Percentiles rank a stretch among this genome's conserved stretches.
These are phyloP conservation scores for Kokia cookei DNA, from an alignment of 441 rosid genomes.

Conservation along the genomic window DNA sequence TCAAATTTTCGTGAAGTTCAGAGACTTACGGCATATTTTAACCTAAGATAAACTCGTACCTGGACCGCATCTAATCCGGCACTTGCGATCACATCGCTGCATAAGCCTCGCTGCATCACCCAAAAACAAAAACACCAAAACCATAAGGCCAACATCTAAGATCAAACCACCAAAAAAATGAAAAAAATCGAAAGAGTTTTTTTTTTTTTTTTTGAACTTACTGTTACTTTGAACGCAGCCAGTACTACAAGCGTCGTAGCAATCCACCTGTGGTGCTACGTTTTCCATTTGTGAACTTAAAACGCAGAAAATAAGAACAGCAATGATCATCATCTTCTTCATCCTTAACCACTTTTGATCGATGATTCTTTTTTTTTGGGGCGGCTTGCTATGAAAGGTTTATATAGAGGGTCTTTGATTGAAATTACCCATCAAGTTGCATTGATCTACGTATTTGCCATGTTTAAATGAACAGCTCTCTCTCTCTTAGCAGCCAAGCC, in stretches of 20 bases:
- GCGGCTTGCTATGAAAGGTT: not conserved
- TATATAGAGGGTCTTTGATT: not conserved
- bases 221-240: conserved; percentile 32
- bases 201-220: not conserved
- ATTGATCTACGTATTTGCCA: conserved; percentile 4
- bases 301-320: conserved; percentile 1
- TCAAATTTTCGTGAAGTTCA: no score
- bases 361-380: not conserved
- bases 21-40: no score
- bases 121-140: not conserved
- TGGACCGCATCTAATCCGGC: conserved; percentile 30
- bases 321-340: conserved; percentile 14
- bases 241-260: conserved; percentile 42
- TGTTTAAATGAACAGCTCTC: no score
- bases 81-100: conserved; percentile 34
- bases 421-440: not conserved
- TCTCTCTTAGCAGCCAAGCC: not conserved
- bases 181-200: not conserved
- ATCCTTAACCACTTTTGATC: not conserved
- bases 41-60: not conserved
- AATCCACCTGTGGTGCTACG: conserved; percentile 21
- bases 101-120: conserved; percentile 27
- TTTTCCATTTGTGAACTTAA: conserved; percentile 5
- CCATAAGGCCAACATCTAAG: not conserved
- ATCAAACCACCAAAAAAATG: not conserved